A percentile compares a stretch with the other conserved stretches of the same genome.
Evolutionary conservation across 306 rosid species (phyloP).

Genomic region (Styphnolobium japonicum): DNA sequence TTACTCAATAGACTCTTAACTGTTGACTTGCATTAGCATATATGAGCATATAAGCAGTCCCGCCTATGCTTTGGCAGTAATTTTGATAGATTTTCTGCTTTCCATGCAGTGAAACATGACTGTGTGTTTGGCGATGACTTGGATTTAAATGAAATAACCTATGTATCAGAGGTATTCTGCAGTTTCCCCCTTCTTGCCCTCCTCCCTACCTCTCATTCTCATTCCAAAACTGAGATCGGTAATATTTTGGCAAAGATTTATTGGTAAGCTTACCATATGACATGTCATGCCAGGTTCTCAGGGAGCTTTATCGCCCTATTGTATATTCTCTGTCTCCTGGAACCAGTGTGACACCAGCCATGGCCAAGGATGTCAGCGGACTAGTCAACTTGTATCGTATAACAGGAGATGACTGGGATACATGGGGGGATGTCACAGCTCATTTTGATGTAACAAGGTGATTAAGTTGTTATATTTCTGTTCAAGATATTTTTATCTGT

Average conservation of each 20-base stretch:
- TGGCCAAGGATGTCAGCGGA: conserved; percentile 72
- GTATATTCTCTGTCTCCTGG: conserved; percentile 91
- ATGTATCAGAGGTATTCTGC: conserved; percentile 70
- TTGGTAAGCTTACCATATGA: background rate
- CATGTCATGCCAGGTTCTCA: conserved; percentile 56
- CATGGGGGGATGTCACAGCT: conserved; percentile 59
- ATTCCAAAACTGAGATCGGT: background rate
- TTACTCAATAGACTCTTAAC: background rate
- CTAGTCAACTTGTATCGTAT: conserved; percentile 85
- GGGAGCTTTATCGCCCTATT: conserved; percentile 60
- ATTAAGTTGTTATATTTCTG: conserved; percentile 7
- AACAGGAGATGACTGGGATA: conserved; percentile 98
- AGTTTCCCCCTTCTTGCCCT: background rate
- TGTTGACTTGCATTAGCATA: background rate
- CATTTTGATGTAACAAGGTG: conserved; percentile 87
- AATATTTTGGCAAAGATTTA: conserved; percentile 3
- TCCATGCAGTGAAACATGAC: conserved; percentile 82
- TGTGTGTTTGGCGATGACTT: conserved; percentile 95
- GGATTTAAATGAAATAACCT: conserved; percentile 69
- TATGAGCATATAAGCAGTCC: background rate
- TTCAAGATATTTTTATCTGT: background rate
- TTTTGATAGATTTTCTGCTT: conserved; percentile 24
- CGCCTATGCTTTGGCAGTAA: background rate
- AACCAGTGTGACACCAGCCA: conserved; percentile 66
- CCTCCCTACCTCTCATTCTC: background rate